Evolutionary conservation across 140 eudicot species (phyloP), one percentile per base, ranked within the genome.

Genomic region (Ambrosia hybrid): DNA sequence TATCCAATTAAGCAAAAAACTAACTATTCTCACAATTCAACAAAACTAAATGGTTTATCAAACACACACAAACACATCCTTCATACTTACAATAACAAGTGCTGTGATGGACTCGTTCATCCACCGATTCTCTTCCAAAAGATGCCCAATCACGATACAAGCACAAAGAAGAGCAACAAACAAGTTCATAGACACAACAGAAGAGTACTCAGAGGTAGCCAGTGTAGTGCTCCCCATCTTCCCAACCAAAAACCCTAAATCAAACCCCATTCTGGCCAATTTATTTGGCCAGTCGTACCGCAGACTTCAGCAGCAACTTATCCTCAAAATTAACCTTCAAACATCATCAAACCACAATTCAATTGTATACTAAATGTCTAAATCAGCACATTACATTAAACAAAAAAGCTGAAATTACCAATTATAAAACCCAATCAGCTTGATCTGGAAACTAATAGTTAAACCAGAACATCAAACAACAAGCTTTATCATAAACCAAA

Each of bases 21-120:
- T 43, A 43, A 43, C 48, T 9, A 43, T 13, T 12, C 9, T 43
- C 48, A 57, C 14, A 57, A 33, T 59, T 10, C 14, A 26, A 59
- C 41, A 61, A 61, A 61, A 17, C 17, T 2, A 62, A 62, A 4
- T 26, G 17, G 37, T 36, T 60, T 1, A 62, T 13, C 55, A 12
- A 51, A 3, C 12, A 73, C 3, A 53, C 59, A 16, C 48, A 41
- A 7, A 34, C 48, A 41, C 5, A 43, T 4, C 5, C 48, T 43
- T 43, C 4, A 58, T 0, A 80, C 95, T 88, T 63, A 88, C 95
- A n/a, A 88, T 77, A 3, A 78, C 36, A 70, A 88, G 86, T 4
- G 95, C 91, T 0, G 91, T 88, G 52, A 85, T 88, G 6, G 95
- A 88, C 61, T 88, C 95, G n/a, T 88, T 88, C 88, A 88, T 81